These are phyloP conservation scores for Botrytis sinoallii DNA, from an alignment of 2,329 filamentous ascomycete species.

Conservation along the genomic window DNA sequence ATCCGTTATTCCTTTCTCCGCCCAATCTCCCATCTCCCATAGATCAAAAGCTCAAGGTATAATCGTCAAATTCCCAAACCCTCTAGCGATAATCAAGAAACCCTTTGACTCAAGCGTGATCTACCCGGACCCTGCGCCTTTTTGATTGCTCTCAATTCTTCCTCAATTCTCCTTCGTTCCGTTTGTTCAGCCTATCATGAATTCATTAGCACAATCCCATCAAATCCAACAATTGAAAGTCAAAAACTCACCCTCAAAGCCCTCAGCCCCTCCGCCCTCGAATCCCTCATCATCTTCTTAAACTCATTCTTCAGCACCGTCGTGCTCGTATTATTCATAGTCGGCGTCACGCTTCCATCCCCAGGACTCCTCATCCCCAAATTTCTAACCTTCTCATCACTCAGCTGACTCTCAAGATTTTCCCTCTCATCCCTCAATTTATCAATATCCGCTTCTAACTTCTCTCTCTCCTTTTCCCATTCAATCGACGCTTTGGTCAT, in stretches of 20 bases:
- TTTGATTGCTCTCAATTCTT: slow-evolving; percentile 52
- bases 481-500: slow-evolving; percentile 68
- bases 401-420: slow-evolving; percentile 58
- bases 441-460: slow-evolving; percentile 62
- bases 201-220: slow-evolving; percentile 12
- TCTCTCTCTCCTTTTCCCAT: slow-evolving; percentile 67
- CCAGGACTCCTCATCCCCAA: slow-evolving; percentile 58
- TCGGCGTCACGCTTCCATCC: slow-evolving; percentile 35
- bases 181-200: slow-evolving; percentile 64
- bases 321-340: slow-evolving; percentile 51
- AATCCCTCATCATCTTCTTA: slow-evolving; percentile 78
- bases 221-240: background rate
- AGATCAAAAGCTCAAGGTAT: background rate
- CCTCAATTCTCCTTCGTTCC: slow-evolving; percentile 65
- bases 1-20: background rate
- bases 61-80: too few relatives aligned
- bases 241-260: slow-evolving; percentile 56
- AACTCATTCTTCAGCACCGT: slow-evolving; percentile 71
- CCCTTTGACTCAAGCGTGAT: slow-evolving; percentile 37
- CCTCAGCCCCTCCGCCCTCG: slow-evolving; percentile 62
- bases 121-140: slow-evolving; percentile 37
- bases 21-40: background rate
- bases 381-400: slow-evolving; percentile 65
- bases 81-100: slow-evolving; percentile 9
- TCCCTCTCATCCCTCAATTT: slow-evolving; percentile 62